Base-by-base conservation (phyloP, 768 basidiomycete genomes). In the Boletellus ananas region DNA sequence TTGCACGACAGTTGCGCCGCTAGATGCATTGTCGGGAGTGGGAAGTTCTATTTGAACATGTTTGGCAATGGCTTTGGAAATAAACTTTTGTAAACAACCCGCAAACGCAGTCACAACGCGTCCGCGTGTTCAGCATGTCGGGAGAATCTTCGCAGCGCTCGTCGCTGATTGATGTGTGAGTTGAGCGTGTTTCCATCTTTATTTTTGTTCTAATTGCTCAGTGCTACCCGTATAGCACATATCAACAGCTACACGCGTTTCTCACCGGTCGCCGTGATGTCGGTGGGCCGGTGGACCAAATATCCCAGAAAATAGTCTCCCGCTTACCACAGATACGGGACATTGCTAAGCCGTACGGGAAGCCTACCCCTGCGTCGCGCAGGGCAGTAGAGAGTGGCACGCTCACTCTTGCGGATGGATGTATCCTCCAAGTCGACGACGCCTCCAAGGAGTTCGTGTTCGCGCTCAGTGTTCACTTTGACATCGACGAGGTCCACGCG, bases 401-500 rank as follows among this genome's bases (percentile, higher is more conserved):
- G 1, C 80, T 91, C 49, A 79, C 76, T 3, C 71, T 94, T n/a
- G 68, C 75, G 12, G 86, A 90, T 61, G 85, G 81, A 5, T 76
- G 83, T 18, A 71, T 71, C 27, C 56, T 87, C 20, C 75, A 74
- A 50, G 76, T 91, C 34, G 85, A 87, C 55, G 78, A 84, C 34
- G 78, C 77, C 34, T 82, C 87, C 70, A 85, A 86, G 63, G 80
- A 85, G 48, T 81, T 82, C 55, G 76, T 85, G 43, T 71, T 79
- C 52, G 82, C 85, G 42, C 79, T 96, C 57, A 90, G 91, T 69
- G 65, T 75, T 37, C 76, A 76, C 51, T 84, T 91, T 64, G 73
- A 80, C 25, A 82, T 95, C 20, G 90, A 94, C 69, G 81, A 94
- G 59, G 73, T 92, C 2, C 81, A 86, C n/a, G 84, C 90, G 0